phyloP scores from a whole-genome alignment of 169 alveolate genomes.

The Cryptosporidium sp. region DNA sequence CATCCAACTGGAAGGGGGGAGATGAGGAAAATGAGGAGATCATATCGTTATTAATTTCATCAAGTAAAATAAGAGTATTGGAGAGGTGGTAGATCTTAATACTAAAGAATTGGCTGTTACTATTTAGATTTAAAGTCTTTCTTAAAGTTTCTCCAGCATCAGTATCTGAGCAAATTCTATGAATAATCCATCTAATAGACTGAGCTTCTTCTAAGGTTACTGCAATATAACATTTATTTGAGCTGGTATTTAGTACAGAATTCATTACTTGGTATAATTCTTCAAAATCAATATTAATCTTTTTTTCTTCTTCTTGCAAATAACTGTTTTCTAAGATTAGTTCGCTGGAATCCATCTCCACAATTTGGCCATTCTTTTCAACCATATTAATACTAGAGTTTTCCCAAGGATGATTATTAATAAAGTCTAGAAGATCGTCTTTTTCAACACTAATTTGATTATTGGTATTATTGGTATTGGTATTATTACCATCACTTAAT shows the following conservation, averaged over 20 bases:
- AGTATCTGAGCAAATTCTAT: neutral
- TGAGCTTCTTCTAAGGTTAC: constrained; percentile 66
- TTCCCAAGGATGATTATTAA: constrained; percentile 59
- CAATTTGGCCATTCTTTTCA: neutral
- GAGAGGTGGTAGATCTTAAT: constrained; percentile 19
- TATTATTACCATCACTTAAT: neutral
- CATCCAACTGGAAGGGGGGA: neutral
- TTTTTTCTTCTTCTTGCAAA: neutral
- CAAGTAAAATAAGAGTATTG: constrained; percentile 20
- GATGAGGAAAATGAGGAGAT: neutral
- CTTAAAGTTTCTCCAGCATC: neutral
- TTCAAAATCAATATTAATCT: constrained; percentile 21
- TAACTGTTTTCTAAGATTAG: constrained; percentile 1
- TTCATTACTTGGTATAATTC: constrained; percentile 26
- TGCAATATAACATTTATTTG: constrained; percentile 29
- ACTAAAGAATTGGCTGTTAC: neutral
- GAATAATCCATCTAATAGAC: constrained; percentile 60
- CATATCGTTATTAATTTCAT: constrained; percentile 14
- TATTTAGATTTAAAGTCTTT: neutral
- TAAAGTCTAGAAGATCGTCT: neutral
- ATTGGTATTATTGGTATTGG: neutral
- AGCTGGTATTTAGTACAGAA: neutral
- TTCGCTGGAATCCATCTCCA: constrained; percentile 17
- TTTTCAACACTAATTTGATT: neutral
- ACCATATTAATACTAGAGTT: constrained; percentile 4